phyloP scores from a whole-genome alignment of 2,329 filamentous ascomycete species.

The Hysterium pulicare region DNA sequence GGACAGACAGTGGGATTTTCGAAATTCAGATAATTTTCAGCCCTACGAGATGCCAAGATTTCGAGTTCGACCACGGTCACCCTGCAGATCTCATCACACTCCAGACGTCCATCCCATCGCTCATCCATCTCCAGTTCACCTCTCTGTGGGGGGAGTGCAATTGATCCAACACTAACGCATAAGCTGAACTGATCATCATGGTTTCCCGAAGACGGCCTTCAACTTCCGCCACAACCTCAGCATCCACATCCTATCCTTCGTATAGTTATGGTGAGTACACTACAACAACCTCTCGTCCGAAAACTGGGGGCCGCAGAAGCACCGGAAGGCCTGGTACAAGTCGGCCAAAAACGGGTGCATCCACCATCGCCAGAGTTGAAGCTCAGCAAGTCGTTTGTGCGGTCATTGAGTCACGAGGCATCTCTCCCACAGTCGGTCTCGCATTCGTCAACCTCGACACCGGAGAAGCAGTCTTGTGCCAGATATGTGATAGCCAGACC shows the following conservation, averaged over 20 bases:
- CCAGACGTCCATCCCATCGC: no score
- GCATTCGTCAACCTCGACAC: constrained; percentile 85
- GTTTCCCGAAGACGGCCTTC: constrained; percentile 18
- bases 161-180: no score
- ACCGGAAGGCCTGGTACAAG: constrained; percentile 43
- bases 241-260: constrained; percentile 29
- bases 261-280: constrained; percentile 35
- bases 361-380: constrained; percentile 55
- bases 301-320: constrained; percentile 23
- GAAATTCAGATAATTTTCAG: not conserved
- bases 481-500: constrained; percentile 90
- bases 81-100: no score
- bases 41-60: constrained; percentile 4
- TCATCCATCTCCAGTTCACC: no score
- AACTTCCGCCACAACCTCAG: constrained; percentile 30
- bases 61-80: constrained; percentile 16
- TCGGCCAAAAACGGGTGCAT: constrained; percentile 53
- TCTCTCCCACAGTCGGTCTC: constrained; percentile 78
- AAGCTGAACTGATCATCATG: constrained; percentile 30
- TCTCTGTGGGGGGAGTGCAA: no score
- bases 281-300: constrained; percentile 34
- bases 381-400: constrained; percentile 81
- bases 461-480: constrained; percentile 78
- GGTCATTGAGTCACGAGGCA: constrained; percentile 79
- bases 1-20: no score